A percentile compares a stretch with the other conserved stretches of the same genome.
phyloP scores from a whole-genome alignment of 2,329 filamentous ascomycete species.

The Clarireedia monteithiana region DNA sequence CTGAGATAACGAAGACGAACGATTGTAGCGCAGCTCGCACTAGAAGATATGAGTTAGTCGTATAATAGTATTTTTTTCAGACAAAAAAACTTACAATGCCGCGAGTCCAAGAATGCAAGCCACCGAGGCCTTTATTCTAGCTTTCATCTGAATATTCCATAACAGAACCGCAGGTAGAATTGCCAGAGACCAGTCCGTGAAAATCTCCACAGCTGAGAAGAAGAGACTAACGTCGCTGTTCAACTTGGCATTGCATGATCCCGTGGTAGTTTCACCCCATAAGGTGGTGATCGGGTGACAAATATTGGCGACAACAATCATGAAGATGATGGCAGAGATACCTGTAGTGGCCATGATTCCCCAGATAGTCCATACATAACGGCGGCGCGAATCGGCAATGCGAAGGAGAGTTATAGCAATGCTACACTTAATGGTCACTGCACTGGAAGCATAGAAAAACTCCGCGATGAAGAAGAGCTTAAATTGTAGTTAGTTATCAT shows the following conservation, averaged over 20 bases:
- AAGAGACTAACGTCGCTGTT: slow-evolving; percentile 30
- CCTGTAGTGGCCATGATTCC: slow-evolving; percentile 19
- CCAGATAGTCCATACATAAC: slow-evolving; percentile 25
- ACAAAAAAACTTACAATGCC: slow-evolving; percentile 28
- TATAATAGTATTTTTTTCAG: background rate
- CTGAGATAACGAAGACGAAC: slow-evolving; percentile 37
- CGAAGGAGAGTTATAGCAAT: slow-evolving; percentile 29
- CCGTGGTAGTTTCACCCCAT: slow-evolving; percentile 20
- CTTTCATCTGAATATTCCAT: slow-evolving; percentile 35
- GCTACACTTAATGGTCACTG: slow-evolving; percentile 26
- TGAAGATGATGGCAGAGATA: slow-evolving; percentile 25
- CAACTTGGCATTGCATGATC: slow-evolving; percentile 24
- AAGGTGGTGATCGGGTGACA: slow-evolving; percentile 28
- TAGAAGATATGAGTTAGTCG: slow-evolving; percentile 13
- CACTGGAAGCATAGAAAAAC: slow-evolving; percentile 32
- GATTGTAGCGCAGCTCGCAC: slow-evolving; percentile 32
- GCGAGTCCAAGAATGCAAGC: slow-evolving; percentile 27
- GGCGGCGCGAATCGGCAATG: slow-evolving; percentile 26
- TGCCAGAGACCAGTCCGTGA: slow-evolving; percentile 35
- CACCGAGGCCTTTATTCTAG: slow-evolving; percentile 31
- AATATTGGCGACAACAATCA: slow-evolving; percentile 26
- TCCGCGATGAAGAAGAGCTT: slow-evolving; percentile 33
- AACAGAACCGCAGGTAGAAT: slow-evolving; percentile 35
- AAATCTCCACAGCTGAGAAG: slow-evolving; percentile 31
- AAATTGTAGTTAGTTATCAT: slow-evolving; percentile 9